Percentiles rank a stretch among this genome's conserved stretches.
phyloP scores from a whole-genome alignment of 2,329 filamentous ascomycete species.

The Fusarium poae region DNA sequence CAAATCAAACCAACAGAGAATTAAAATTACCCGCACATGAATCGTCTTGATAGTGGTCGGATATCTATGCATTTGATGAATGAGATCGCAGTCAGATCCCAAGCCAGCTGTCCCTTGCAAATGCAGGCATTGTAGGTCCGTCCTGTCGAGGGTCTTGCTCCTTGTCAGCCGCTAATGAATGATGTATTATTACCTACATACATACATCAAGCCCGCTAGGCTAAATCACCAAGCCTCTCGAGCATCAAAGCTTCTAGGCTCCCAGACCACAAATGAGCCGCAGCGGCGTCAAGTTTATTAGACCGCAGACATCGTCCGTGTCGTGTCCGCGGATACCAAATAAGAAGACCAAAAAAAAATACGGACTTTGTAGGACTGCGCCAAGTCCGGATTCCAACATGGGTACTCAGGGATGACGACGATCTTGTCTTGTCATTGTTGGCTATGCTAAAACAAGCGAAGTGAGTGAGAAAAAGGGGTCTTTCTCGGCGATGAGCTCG shows the following conservation, averaged over 20 bases:
- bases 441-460: constrained; percentile 34
- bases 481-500: constrained; percentile 40
- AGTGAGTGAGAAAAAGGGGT: constrained; percentile 43
- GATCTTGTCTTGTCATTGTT: constrained; percentile 39
- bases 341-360: constrained; percentile 1
- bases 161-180: constrained; percentile 27
- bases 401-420: constrained; percentile 33
- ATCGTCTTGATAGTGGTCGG: neutral
- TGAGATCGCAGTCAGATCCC: constrained; percentile 43
- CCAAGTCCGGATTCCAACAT: constrained; percentile 29
- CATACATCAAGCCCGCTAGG: constrained; percentile 15
- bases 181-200: constrained; percentile 17
- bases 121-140: constrained; percentile 21
- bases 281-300: constrained; percentile 31
- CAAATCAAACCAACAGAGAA: constrained; percentile 4
- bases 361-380: constrained; percentile 19
- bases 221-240: constrained; percentile 32
- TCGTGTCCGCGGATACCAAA: neutral
- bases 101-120: constrained; percentile 29
- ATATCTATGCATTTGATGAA: constrained; percentile 9
- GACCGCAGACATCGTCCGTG: constrained; percentile 12
- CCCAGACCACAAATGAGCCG: constrained; percentile 35
- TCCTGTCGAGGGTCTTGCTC: constrained; percentile 22
- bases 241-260: constrained; percentile 27
- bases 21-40: neutral